phyloP scores from a whole-genome alignment of 2,329 filamentous ascomycete genomes.

The Chaetoscypha palmicola region DNA sequence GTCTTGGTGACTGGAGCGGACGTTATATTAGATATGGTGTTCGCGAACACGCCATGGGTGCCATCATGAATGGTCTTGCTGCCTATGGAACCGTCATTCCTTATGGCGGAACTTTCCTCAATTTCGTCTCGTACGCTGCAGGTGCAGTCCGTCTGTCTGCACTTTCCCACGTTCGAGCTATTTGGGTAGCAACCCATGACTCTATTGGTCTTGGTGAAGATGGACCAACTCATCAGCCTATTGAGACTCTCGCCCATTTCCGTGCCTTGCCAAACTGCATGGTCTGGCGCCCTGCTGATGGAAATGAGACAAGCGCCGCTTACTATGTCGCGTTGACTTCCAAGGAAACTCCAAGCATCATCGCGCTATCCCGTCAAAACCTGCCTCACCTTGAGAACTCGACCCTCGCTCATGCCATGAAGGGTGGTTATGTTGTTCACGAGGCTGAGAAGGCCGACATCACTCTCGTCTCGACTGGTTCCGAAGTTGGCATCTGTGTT shows the following conservation, averaged over 20 bases:
- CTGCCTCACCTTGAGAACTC: slow-evolving; percentile 95
- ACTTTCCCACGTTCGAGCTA: slow-evolving; percentile 80
- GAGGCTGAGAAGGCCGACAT: slow-evolving; percentile 79
- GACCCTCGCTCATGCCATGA: slow-evolving; percentile 78
- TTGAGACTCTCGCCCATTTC: slow-evolving; percentile 97
- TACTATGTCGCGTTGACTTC: slow-evolving; percentile 94
- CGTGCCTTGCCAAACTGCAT: slow-evolving; percentile 97
- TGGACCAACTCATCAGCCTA: slow-evolving; percentile 96
- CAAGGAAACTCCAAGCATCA: slow-evolving; percentile 82
- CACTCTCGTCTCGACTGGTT: slow-evolving; percentile 90
- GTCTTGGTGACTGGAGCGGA: slow-evolving; percentile 82
- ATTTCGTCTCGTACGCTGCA: slow-evolving; percentile 97
- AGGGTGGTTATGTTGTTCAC: slow-evolving; percentile 89
- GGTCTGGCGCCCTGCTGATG: slow-evolving; percentile 98
- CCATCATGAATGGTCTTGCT: slow-evolving; percentile 89
- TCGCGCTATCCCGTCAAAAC: slow-evolving; percentile 96
- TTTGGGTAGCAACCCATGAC: slow-evolving; percentile 98
- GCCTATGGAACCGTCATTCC: slow-evolving; percentile 95
- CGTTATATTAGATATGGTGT: slow-evolving; percentile 93
- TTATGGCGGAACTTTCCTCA: slow-evolving; percentile 93
- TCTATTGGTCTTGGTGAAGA: slow-evolving; percentile 99
- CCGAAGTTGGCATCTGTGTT: slow-evolving; percentile 88
- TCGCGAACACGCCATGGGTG: slow-evolving; percentile 86
- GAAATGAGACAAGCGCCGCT: slow-evolving; percentile 95
- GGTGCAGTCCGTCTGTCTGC: slow-evolving; percentile 92